Conservation (phyloP, 768 basidiomycete genomes). For the Tylopilus felleus region DNA sequence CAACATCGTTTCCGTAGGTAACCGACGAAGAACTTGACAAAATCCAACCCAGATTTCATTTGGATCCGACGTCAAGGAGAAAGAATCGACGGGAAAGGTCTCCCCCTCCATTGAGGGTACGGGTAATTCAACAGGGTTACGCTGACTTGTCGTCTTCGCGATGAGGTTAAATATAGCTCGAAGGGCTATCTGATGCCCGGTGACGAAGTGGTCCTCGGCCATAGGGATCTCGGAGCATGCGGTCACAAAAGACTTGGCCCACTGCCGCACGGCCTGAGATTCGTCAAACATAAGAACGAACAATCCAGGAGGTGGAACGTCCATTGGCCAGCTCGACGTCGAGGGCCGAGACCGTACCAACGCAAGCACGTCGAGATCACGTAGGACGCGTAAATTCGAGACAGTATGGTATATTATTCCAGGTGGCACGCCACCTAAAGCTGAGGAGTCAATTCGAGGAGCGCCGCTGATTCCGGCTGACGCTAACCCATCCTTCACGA, state of each 20-base stretch:
- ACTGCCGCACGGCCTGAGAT: constrained; percentile 47
- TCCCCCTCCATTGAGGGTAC: constrained; percentile 4
- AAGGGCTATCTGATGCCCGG: constrained; percentile 46
- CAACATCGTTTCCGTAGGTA: constrained; percentile 46
- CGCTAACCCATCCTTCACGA: constrained; percentile 49
- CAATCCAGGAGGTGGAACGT: constrained; percentile 58
- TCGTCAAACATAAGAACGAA: constrained; percentile 56
- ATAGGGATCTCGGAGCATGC: constrained; percentile 44
- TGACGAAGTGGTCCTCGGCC: constrained; percentile 43
- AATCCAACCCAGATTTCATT: constrained; percentile 53
- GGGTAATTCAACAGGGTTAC: background rate
- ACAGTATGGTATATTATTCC: constrained; percentile 59
- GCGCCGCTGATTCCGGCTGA: constrained; percentile 22
- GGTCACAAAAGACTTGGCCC: constrained; percentile 52
- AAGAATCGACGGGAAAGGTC: constrained; percentile 1
- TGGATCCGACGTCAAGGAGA: constrained; percentile 37
- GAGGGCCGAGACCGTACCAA: constrained; percentile 26
- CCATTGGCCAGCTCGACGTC: constrained; percentile 49
- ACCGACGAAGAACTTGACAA: constrained; percentile 44
- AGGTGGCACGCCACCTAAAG: constrained; percentile 44
- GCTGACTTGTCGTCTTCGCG: constrained; percentile 9
- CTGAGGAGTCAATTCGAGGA: constrained; percentile 12
- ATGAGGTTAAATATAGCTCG: constrained; percentile 34
- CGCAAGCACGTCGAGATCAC: constrained; percentile 44
- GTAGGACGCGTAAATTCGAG: constrained; percentile 57